A percentile compares a stretch with the other conserved stretches of the same genome.
phyloP scores from a whole-genome alignment of 108 stramenopile species.

The Nannochloropsis gaditana region DNA sequence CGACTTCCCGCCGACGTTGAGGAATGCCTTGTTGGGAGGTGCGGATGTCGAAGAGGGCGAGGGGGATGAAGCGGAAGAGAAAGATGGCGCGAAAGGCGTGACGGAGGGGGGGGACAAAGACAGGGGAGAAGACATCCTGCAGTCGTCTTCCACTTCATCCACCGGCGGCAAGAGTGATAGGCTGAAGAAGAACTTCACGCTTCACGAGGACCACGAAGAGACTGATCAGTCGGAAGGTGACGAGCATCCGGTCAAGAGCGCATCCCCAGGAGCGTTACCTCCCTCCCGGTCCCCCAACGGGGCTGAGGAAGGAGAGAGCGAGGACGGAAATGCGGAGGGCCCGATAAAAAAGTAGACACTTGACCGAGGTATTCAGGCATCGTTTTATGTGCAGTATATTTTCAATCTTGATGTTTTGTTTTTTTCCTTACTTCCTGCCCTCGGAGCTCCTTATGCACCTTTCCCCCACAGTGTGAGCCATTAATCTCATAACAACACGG shows the following conservation, averaged over 20 bases:
- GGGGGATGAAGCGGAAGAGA: neutral
- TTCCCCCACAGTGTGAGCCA: too few relatives aligned
- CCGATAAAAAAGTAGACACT: too few relatives aligned
- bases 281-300: too few relatives aligned
- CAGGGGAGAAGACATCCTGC: neutral
- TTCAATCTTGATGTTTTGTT: too few relatives aligned
- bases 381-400: too few relatives aligned
- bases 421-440: too few relatives aligned
- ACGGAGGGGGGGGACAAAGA: neutral
- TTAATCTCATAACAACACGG: too few relatives aligned
- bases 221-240: neutral
- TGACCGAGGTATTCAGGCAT: too few relatives aligned
- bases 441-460: too few relatives aligned
- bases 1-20: constrained; percentile 19
- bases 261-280: neutral
- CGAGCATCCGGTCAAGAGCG: neutral
- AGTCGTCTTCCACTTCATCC: too few relatives aligned
- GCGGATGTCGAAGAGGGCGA: neutral
- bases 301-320: too few relatives aligned
- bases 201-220: neutral
- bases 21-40: constrained; percentile 19
- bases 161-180: neutral
- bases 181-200: neutral
- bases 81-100: neutral
- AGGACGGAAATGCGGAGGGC: too few relatives aligned